Evolutionary conservation across 1,284 basidiomycete genomes (phyloP), one percentile per base, ranked within the genome.

Genomic region (Microbotryum scabiosae): DNA sequence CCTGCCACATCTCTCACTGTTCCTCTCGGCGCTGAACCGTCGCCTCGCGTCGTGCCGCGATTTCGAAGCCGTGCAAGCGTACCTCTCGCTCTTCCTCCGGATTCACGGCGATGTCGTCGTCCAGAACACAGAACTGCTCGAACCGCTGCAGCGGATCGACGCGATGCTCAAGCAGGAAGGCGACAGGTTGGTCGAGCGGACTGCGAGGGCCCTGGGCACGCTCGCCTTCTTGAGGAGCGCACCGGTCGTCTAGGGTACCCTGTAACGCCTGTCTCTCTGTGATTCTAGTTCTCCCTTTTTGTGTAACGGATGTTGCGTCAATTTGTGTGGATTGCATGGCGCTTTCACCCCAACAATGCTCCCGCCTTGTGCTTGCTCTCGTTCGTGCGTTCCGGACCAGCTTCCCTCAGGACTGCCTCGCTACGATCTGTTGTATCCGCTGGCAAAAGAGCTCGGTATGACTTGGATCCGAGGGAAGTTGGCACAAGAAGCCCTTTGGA

Each of bases 11-110:
- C 79, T 93, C 23, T 77, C 76, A 1, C 75, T 80, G 6, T 96
- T 97, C 77, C 76, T 96, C 45, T 77, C 80, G 59, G 87, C 90
- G 0, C 79, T 98, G 21, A 81, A 81, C 4, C 81, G 79, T 57
- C 84, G 94, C 3, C 79, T 98, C 26, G 75, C 76, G 48, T 87
- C 86, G 20, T 88, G 86, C 70, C 82, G 84, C 54, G 94, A 99
- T 75, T 98, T 94, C 72, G 94, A 99, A 75, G 92, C 90, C 10
- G 88, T 97, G 2, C 92, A 98, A 75, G 84, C 92, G 0, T 80
- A 94, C 73, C 81, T 93, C 68, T 84, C 82, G 63, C 86, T 94
- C 1, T 89, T 96, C 74, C 76, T 97, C 26, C 82, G 82, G 21
- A 81, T 90, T 59, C 93, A 98, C 72, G 85, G 85, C 1, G 92